These are phyloP conservation scores for Mycena alexandri DNA, from an alignment of 768 basidiomycete genomes.

Conservation along the genomic window DNA sequence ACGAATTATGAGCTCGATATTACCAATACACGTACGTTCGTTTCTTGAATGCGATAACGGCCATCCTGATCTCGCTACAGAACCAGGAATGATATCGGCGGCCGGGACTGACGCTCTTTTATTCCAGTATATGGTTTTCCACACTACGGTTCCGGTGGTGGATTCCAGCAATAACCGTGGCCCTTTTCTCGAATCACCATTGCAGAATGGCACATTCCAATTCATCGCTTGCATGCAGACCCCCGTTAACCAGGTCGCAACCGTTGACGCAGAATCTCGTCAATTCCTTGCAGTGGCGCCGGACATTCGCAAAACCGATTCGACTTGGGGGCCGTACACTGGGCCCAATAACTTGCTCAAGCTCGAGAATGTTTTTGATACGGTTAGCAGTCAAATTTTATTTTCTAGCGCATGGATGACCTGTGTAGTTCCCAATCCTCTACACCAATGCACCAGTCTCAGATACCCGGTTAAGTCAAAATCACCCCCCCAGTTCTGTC, in stretches of 20 bases:
- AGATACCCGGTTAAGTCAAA: too few relatives aligned
- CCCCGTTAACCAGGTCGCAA: not conserved
- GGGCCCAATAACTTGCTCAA: not conserved
- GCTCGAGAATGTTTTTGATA: not conserved
- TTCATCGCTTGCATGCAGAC: not conserved
- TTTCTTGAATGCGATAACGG: not conserved
- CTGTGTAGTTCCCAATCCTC: not conserved
- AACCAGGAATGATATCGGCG: not conserved
- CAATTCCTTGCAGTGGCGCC: not conserved
- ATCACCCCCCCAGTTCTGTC: too few relatives aligned
- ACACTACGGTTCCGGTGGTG: not conserved
- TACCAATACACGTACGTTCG: not conserved
- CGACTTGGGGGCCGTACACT: not conserved
- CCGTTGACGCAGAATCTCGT: not conserved
- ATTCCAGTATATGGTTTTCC: not conserved
- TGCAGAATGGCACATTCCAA: not conserved
- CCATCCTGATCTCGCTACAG: not conserved
- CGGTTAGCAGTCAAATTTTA: not conserved
- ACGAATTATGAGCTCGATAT: not conserved
- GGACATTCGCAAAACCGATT: not conserved
- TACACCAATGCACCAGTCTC: not conserved
- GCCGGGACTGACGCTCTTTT: not conserved
- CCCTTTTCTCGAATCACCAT: not conserved
- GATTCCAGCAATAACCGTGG: conserved; percentile 1
- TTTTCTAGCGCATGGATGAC: not conserved